Evolutionary conservation across 495 filamentous ascomycete species (phyloP).

Genomic region (Neurospora sp.): DNA sequence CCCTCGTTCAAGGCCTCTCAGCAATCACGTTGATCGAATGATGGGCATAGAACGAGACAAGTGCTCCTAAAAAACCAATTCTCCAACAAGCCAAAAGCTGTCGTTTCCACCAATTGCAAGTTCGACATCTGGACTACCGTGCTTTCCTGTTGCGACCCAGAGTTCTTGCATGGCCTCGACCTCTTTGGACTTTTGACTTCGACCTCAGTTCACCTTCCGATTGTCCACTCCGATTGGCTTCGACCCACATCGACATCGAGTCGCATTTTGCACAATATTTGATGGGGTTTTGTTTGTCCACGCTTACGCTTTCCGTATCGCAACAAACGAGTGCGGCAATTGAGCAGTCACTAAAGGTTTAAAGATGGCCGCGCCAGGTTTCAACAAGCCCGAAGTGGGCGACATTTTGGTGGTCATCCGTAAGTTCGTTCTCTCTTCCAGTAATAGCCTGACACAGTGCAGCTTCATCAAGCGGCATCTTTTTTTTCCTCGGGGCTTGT

Average conservation of each 20-base stretch:
- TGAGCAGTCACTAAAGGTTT: constrained; percentile 2
- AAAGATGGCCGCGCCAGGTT: constrained; percentile 36
- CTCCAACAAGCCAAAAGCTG: not conserved
- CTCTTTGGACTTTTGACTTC: not conserved
- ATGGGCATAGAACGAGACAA: not conserved
- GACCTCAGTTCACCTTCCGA: not conserved
- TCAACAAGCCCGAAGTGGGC: constrained; percentile 48
- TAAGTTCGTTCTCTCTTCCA: constrained; percentile 39
- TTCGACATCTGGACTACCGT: not conserved
- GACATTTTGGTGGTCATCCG: constrained; percentile 67
- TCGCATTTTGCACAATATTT: not conserved
- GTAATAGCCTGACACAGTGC: not conserved
- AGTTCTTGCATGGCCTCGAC: not conserved
- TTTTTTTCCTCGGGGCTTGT: not conserved
- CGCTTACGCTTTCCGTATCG: not conserved
- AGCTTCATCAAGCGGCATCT: not conserved
- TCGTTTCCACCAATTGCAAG: not conserved
- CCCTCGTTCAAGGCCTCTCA: not conserved
- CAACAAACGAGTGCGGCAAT: constrained; percentile 12
- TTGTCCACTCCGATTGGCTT: not conserved
- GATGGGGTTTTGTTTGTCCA: not conserved
- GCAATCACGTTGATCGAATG: not conserved
- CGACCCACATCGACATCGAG: not conserved
- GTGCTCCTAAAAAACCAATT: not conserved
- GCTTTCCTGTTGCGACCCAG: not conserved